Conservation (phyloP, 257 asterid genomes). For the Solanum dulcamara region DNA sequence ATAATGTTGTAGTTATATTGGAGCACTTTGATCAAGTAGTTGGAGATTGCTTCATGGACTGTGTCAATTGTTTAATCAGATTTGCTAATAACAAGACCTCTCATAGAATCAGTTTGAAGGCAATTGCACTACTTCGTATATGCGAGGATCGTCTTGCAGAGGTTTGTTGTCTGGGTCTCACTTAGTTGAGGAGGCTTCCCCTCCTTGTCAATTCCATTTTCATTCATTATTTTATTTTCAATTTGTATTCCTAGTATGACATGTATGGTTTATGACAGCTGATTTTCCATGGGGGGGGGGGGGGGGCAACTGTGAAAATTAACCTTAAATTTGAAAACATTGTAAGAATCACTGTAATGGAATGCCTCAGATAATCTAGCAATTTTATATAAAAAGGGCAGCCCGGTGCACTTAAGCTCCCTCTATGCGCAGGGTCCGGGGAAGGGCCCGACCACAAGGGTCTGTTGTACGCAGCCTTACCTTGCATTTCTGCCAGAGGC, state of each 20-base stretch:
- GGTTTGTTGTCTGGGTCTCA: constrained; percentile 29
- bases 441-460: too few relatives aligned
- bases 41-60: constrained; percentile 99
- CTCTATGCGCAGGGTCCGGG: too few relatives aligned
- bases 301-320: background rate
- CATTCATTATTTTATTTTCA: background rate
- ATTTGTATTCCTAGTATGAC: background rate
- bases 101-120: constrained; percentile 92
- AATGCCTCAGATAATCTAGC: background rate
- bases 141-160: constrained; percentile 99
- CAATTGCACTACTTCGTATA: constrained; percentile 97
- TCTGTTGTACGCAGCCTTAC: too few relatives aligned
- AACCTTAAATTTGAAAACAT: background rate
- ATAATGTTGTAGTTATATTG: constrained; percentile 68
- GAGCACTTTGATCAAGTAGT: constrained; percentile 99
- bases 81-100: constrained; percentile 92
- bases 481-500: too few relatives aligned
- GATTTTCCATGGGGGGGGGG: background rate
- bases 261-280: background rate
- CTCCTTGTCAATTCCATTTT: background rate
- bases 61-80: constrained; percentile 98
- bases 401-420: too few relatives aligned
- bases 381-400: background rate
- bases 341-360: background rate
- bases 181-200: background rate